Percentiles rank a stretch among this genome's conserved stretches.
phyloP scores from a whole-genome alignment of 2,329 filamentous ascomycete genomes.

The Arthrobotrys conoides region DNA sequence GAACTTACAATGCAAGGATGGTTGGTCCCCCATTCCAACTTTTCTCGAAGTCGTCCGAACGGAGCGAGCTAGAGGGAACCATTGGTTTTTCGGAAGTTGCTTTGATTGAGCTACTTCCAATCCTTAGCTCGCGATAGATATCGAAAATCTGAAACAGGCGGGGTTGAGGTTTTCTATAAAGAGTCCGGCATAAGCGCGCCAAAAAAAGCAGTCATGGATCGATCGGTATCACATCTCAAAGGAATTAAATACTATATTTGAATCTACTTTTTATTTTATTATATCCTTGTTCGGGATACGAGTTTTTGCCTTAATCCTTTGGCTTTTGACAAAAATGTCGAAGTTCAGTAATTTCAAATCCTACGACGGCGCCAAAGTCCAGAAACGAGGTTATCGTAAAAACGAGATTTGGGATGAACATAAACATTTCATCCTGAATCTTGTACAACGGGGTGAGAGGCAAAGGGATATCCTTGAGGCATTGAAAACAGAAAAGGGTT shows the following conservation, averaged over 20 bases:
- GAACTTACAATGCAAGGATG: neutral
- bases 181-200: neutral
- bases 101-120: neutral
- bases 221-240: neutral
- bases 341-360: slow-evolving; percentile 39
- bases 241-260: neutral
- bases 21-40: neutral
- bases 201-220: neutral
- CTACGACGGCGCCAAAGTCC: slow-evolving; percentile 41
- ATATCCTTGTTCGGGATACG: neutral
- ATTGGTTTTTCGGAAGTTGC: no score
- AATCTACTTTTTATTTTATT: no score
- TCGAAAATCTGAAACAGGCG: neutral
- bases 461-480: slow-evolving; percentile 36
- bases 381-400: slow-evolving; percentile 46
- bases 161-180: neutral
- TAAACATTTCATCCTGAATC: slow-evolving; percentile 45
- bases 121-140: neutral
- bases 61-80: neutral
- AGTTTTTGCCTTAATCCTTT: neutral
- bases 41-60: neutral
- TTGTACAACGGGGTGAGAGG: slow-evolving; percentile 26
- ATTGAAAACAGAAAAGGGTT: slow-evolving; percentile 28
- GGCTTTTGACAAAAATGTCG: neutral
- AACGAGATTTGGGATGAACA: slow-evolving; percentile 51